These are phyloP conservation scores for Ilex asprella DNA, from an alignment of 257 asterid genomes.

Conservation along the genomic window DNA sequence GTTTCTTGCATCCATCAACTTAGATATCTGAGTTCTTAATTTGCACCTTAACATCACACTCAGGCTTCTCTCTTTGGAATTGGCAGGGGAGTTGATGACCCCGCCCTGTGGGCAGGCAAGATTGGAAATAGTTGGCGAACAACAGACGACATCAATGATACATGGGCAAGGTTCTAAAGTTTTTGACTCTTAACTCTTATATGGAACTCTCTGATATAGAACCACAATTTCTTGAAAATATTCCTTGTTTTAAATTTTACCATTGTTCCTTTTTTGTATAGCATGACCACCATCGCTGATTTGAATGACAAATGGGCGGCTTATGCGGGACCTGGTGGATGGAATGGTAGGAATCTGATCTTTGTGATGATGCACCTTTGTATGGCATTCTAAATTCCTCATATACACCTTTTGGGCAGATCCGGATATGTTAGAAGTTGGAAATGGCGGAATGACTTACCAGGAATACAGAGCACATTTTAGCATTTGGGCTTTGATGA, in stretches of 20 bases:
- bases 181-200: too few species aligned
- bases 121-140: conserved; percentile 52
- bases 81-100: conserved; percentile 52
- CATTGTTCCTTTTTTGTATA: conserved; percentile 19
- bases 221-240: too few species aligned
- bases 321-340: neutral
- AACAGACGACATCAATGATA: conserved; percentile 28
- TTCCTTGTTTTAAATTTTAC: too few species aligned
- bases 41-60: neutral
- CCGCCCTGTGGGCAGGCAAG: conserved; percentile 85
- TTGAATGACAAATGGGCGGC: neutral
- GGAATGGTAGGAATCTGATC: conserved; percentile 16
- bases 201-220: too few species aligned
- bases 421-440: conserved; percentile 98
- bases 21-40: neutral
- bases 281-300: neutral
- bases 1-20: neutral
- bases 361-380: neutral
- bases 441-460: conserved; percentile 91
- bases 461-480: conserved; percentile 87
- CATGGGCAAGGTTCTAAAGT: conserved; percentile 31
- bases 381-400: too few species aligned
- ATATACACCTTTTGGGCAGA: conserved; percentile 35
- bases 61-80: conserved; percentile 11
- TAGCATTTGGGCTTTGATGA: conserved; percentile 98